Evolutionary conservation across 1,284 basidiomycete species (phyloP), one percentile per base, ranked within the genome.

Genomic region (Sporisorium reilianum): DNA sequence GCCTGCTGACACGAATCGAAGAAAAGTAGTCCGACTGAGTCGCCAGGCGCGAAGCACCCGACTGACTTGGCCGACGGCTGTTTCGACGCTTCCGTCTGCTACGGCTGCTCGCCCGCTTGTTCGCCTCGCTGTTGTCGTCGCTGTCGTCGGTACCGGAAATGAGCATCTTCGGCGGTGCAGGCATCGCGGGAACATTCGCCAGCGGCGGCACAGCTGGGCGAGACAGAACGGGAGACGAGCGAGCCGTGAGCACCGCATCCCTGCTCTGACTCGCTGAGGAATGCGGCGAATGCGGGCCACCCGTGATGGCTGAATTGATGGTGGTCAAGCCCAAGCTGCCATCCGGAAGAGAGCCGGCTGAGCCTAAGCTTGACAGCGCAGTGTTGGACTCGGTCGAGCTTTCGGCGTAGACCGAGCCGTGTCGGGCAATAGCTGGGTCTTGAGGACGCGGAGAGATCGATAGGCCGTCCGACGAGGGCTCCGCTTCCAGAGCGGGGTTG

Each of bases 301-400:
- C 71, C 2, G 65, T 68, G 38, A 74, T 74, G 25, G 71, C 71
- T 11, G 71, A 63, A 26, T 74, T 74, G 65, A 75, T 75, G 20
- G 60, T 53, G 5, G 74, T 66, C 49, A 72, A 38, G 14, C 70
- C 74, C 32, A 76, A 36, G 30, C 74, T 76, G 11, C 74, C 74
- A 20, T 55, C 62, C 7, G 67, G 68, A 9, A 76, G 46, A 5
- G 64, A 76, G 6, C 54, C 69, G 5, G 65, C 64, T 4, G 74
- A 76, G 0, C 69, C 68, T 2, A 76, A 57, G 46, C 74, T 76
- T 7, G 74, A 76, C 20, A 71, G 40, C 14, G 69, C 61, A 4
- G 60, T 63, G 41, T 76, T 76, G 40, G 74, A 72, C 34, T 72
- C 74, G 23, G 74, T 76, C 14, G 64, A 76, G 58, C 74, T 76